These are phyloP conservation scores for Symbiodinium natans DNA, from an alignment of 73 alveolate species.

Conservation along the genomic window DNA sequence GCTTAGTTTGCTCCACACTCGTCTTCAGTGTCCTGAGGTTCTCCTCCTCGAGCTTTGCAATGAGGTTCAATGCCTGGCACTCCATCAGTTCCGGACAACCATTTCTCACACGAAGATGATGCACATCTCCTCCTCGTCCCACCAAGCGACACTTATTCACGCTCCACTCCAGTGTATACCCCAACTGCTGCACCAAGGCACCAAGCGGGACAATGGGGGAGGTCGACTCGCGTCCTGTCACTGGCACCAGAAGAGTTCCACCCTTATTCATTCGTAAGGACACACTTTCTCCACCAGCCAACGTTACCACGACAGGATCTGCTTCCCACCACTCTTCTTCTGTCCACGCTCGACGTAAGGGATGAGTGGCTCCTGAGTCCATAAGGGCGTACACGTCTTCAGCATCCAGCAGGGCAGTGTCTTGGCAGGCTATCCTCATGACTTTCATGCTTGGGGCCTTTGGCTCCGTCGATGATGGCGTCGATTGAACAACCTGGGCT, in stretches of 20 bases:
- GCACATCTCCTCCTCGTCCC: neutral
- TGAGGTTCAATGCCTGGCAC: neutral
- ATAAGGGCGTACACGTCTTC: too few species aligned
- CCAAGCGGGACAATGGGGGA: neutral
- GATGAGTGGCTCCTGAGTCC: constrained; percentile 6
- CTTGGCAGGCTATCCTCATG: too few species aligned
- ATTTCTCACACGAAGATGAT: neutral
- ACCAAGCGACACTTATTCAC: neutral
- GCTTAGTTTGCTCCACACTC: too few species aligned
- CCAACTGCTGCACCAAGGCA: neutral
- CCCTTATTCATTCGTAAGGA: neutral
- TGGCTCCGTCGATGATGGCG: too few species aligned
- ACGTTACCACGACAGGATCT: neutral
- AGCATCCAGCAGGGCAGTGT: too few species aligned
- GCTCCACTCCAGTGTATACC: neutral
- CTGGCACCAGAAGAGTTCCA: neutral
- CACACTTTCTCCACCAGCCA: neutral
- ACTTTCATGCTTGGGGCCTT: too few species aligned
- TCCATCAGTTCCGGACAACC: neutral
- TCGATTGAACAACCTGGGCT: neutral
- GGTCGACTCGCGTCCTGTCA: neutral
- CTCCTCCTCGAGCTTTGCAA: neutral
- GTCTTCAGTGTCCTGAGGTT: neutral
- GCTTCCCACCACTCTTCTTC: neutral
- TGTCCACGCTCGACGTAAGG: neutral